These are phyloP conservation scores for Rubia yunnanensis DNA, from an alignment of 257 asterid species.

Conservation along the genomic window DNA sequence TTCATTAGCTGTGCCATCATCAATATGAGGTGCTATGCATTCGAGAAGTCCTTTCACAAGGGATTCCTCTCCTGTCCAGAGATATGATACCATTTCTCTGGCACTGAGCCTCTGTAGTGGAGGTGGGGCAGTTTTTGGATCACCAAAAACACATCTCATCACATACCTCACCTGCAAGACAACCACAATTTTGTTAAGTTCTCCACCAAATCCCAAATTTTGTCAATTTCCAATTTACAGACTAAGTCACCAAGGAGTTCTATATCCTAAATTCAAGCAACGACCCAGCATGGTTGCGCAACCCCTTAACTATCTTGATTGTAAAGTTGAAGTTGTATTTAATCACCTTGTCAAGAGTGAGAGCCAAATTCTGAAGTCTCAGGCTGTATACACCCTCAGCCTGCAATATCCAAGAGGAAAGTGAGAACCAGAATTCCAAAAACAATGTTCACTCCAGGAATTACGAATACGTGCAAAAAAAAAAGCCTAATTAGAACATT, in stretches of 20 bases:
- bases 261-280: background rate
- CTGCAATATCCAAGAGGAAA: conserved; percentile 33
- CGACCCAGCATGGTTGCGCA: background rate
- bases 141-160: conserved; percentile 87
- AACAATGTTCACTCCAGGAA: background rate
- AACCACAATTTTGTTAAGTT: background rate
- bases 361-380: conserved; percentile 97
- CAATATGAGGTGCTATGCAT: conserved; percentile 75
- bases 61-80: conserved; percentile 94
- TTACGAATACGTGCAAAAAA: background rate
- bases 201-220: background rate
- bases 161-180: conserved; percentile 87
- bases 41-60: conserved; percentile 81
- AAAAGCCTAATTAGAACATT: background rate
- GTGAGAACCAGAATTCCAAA: conserved; percentile 3
- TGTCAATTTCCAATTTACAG: background rate
- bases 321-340: background rate
- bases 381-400: conserved; percentile 97
- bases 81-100: conserved; percentile 55
- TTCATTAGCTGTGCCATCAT: conserved; percentile 54
- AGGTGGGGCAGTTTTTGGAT: conserved; percentile 93
- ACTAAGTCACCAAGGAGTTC: background rate
- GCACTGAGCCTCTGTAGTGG: conserved; percentile 84
- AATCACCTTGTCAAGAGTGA: conserved; percentile 88
- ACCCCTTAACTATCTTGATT: background rate